These are phyloP conservation scores for Pythium scleroteichum DNA, from an alignment of 352 stramenopile species.

Conservation along the genomic window DNA sequence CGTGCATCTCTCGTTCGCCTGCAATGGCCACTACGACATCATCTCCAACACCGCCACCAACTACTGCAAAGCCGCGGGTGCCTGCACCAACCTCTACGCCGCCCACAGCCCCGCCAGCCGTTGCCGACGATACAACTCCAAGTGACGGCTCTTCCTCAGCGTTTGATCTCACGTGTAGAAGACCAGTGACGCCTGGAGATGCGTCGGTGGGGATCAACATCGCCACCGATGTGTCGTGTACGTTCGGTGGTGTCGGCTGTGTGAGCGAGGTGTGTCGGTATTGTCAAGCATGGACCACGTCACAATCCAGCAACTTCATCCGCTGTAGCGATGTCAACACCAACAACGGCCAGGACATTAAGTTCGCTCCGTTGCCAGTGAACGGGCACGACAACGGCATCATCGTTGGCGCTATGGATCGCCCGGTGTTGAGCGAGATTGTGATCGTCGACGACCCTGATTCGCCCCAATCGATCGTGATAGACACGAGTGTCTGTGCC, in stretches of 20 bases:
- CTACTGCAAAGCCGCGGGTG: no score
- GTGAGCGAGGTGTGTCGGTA: constrained; percentile 28
- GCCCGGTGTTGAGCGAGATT: not conserved
- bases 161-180: not conserved
- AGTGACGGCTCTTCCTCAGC: not conserved
- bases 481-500: not conserved
- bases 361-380: not conserved
- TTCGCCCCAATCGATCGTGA: not conserved
- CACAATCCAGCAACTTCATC: constrained; percentile 7
- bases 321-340: not conserved
- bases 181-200: not conserved
- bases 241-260: constrained; percentile 8
- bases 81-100: not conserved
- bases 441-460: not conserved
- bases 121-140: no score
- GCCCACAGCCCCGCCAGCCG: not conserved
- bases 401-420: not conserved
- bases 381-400: not conserved
- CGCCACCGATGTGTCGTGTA: not conserved
- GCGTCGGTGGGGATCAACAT: constrained; percentile 4
- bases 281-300: constrained; percentile 29
- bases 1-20: no score
- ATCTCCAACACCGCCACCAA: no score
- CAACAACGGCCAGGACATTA: not conserved
- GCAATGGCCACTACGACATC: no score